Conservation (phyloP, 805 yeast genomes). For the Candida ortonii region DNA sequence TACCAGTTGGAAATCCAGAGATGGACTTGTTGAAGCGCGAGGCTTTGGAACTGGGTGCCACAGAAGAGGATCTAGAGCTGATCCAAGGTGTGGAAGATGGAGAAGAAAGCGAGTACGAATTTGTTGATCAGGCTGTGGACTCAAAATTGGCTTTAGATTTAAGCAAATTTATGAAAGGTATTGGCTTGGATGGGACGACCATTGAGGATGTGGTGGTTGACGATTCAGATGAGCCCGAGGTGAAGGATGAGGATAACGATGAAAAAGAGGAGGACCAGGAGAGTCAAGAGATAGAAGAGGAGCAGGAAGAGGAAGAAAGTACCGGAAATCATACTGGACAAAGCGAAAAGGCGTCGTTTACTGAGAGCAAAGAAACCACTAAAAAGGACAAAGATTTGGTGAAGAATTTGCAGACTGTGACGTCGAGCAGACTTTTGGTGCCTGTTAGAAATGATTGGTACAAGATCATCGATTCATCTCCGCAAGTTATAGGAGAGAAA, state of each 20-base stretch:
- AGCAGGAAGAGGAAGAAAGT: conserved; percentile 30
- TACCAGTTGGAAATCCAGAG: conserved; percentile 10
- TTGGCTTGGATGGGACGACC: conserved; percentile 54
- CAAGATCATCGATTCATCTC: conserved; percentile 45
- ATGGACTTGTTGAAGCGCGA: conserved; percentile 55
- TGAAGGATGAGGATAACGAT: conserved; percentile 38
- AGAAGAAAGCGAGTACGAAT: conserved; percentile 51
- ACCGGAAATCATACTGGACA: too few relatives aligned
- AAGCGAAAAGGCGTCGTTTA: conserved; percentile 21
- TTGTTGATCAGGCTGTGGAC: conserved; percentile 45
- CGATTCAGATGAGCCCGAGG: conserved; percentile 34
- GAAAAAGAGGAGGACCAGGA: conserved; percentile 36
- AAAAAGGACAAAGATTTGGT: conserved; percentile 26
- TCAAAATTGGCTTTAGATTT: conserved; percentile 51
- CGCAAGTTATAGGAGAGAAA: conserved; percentile 31
- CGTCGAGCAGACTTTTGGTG: conserved; percentile 52
- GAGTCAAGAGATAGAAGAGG: conserved; percentile 35
- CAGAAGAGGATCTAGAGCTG: conserved; percentile 73
- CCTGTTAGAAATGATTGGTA: conserved; percentile 77
- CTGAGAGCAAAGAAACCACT: neutral
- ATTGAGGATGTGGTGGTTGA: conserved; percentile 37
- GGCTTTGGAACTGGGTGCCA: conserved; percentile 80
- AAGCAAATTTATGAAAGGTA: conserved; percentile 57
- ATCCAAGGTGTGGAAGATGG: conserved; percentile 51
- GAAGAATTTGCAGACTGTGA: conserved; percentile 44